Conservation (phyloP, 306 rosid species). For the Cyamopsis tetragonoloba region DNA sequence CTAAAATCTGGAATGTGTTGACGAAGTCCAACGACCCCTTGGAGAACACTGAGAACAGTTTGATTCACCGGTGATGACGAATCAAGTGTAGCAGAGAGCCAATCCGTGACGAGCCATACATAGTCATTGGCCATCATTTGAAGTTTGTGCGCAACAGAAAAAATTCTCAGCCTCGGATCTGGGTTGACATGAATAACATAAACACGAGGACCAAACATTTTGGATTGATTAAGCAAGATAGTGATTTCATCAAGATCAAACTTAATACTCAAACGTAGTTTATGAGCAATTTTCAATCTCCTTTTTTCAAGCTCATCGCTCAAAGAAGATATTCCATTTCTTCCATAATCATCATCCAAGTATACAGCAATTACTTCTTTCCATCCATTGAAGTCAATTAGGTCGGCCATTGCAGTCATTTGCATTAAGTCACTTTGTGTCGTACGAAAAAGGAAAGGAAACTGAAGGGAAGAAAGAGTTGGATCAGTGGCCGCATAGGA, state of each 20-base stretch:
- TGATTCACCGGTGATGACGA: slow-evolving; percentile 43
- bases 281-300: slow-evolving; percentile 50
- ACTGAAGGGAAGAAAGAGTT: slow-evolving; percentile 81
- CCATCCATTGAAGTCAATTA: slow-evolving; percentile 74
- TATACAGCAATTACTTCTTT: slow-evolving; percentile 69
- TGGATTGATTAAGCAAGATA: slow-evolving; percentile 58
- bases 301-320: slow-evolving; percentile 63
- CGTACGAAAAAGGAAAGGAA: slow-evolving; percentile 76
- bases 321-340: slow-evolving; percentile 76
- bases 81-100: slow-evolving; percentile 77
- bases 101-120: slow-evolving; percentile 89
- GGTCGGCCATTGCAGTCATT: slow-evolving; percentile 77
- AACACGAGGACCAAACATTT: slow-evolving; percentile 66
- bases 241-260: slow-evolving; percentile 47
- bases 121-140: slow-evolving; percentile 67
- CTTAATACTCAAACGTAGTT: slow-evolving; percentile 55
- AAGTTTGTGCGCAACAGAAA: slow-evolving; percentile 59
- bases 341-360: slow-evolving; percentile 83
- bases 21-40: slow-evolving; percentile 85
- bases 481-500: slow-evolving; percentile 96
- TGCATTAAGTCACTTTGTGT: slow-evolving; percentile 67
- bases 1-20: slow-evolving; percentile 62
- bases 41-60: slow-evolving; percentile 43
- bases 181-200: slow-evolving; percentile 75
- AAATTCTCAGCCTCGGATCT: slow-evolving; percentile 69